A percentile compares a stretch with the other conserved stretches of the same genome.
These are phyloP conservation scores for Vitis hybrid DNA, from an alignment of 177 flowering plant genomes.

Conservation along the genomic window DNA sequence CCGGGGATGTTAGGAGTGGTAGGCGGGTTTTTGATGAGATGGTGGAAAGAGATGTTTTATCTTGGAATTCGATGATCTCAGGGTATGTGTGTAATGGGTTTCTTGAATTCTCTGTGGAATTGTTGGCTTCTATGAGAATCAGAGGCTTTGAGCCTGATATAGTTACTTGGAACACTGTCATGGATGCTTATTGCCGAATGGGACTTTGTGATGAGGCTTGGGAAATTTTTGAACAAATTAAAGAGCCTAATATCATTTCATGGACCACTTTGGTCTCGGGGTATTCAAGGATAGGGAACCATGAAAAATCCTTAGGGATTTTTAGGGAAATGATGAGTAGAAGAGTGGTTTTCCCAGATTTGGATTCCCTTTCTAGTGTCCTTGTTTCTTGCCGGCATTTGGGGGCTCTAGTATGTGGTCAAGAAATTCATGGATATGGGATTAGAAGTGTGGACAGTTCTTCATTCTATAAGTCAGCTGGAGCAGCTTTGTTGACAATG, in stretches of 20 bases:
- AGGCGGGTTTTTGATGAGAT: constrained; percentile 42
- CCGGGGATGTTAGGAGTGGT: constrained; percentile 38
- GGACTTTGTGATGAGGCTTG: constrained; percentile 50
- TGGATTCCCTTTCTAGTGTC: constrained; percentile 46
- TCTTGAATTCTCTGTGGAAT: constrained; percentile 26
- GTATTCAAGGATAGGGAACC: constrained; percentile 48
- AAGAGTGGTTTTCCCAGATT: constrained; percentile 32
- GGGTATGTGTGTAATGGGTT: constrained; percentile 48
- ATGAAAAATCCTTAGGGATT: constrained; percentile 34
- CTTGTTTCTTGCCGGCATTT: constrained; percentile 46
- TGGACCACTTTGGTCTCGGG: constrained; percentile 59
- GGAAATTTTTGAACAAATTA: constrained; percentile 34
- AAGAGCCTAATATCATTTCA: constrained; percentile 52
- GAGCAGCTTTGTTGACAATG: constrained; percentile 50
- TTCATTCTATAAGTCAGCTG: constrained; percentile 42
- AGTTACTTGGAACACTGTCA: constrained; percentile 49
- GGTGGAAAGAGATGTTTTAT: constrained; percentile 43
- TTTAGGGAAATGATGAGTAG: constrained; percentile 47
- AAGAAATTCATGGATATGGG: constrained; percentile 55
- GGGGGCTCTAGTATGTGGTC: constrained; percentile 31
- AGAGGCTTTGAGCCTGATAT: constrained; percentile 48
- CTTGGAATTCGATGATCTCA: constrained; percentile 63
- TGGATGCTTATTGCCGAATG: constrained; percentile 57
- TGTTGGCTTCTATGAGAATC: constrained; percentile 34
- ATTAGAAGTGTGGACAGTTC: constrained; percentile 17